Base-by-base conservation (phyloP, 805 yeast genomes). In the Saturnispora sekii region DNA sequence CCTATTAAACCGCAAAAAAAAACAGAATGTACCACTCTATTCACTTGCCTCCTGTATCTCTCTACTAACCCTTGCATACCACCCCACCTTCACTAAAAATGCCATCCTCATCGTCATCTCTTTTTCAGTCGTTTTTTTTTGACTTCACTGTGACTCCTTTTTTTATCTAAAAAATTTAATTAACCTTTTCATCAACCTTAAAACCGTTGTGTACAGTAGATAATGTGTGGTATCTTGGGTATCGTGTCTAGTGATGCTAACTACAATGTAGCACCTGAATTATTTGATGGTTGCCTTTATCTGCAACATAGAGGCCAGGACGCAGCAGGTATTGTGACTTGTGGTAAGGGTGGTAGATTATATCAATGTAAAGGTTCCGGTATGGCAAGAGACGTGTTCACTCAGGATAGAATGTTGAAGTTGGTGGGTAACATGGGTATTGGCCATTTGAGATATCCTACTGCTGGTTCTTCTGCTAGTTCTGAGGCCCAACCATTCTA, bases 331-430 rank as follows among this genome's bases (percentile, higher is more conserved):
- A 90, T 93, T 45, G 93, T 87, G 18, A 93, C 98, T 7, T 87
- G 96, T 63, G 97, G 96, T 44, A 71, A 83, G 38, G 79, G 90
- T 50, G 98, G 97, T 52, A 75, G 98, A 48, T 75, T 93, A 48
- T 89, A 86, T 68, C 97, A 90, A 68, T 93, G 98, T 65, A 93
- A 93, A 68, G 98, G 98, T 57, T 90, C 88, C 64, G 98, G 98
- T 53, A 86, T 93, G 96, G 97, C 96, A 48, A 76, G 94, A 57
- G 98, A 93, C 60, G 98, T 93, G 32, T 93, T 93, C 76, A 87
- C 95, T 38, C 84, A 79, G 61, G 66, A 68, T 38, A 76, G 97
- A 59, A 76, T 90, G 75, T 58, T 67, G 41, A 85, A 85, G 37
- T 72, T 93, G 38, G 81, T 82, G 40, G 98, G 98, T 15, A 84